These are phyloP conservation scores for Teratosphaeria pseudoeucalypti DNA, from an alignment of 2,329 filamentous ascomycete genomes.

Conservation along the genomic window DNA sequence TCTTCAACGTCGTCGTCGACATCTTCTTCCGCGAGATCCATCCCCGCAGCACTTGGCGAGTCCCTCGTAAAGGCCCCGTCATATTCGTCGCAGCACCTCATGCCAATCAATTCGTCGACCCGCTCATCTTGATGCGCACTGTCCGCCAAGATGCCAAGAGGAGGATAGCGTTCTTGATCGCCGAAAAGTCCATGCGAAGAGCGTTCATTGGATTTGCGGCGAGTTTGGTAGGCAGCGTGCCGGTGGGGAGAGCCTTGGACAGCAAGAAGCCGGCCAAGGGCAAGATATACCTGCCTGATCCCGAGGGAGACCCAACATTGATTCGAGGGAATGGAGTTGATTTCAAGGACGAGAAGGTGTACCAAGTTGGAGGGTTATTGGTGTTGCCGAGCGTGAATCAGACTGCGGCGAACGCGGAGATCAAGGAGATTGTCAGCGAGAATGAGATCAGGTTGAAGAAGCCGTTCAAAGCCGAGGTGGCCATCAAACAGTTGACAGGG, in stretches of 20 bases:
- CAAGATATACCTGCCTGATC: constrained; percentile 79
- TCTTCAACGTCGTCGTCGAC: constrained; percentile 74
- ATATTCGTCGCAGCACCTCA: constrained; percentile 95
- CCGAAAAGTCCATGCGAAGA: constrained; percentile 87
- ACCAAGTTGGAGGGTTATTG: constrained; percentile 69
- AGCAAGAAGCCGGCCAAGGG: constrained; percentile 69
- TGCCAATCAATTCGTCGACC: constrained; percentile 97
- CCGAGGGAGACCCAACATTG: constrained; percentile 71
- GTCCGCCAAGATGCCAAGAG: constrained; percentile 78
- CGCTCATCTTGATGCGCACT: constrained; percentile 82
- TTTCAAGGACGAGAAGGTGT: constrained; percentile 58
- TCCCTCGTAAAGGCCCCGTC: constrained; percentile 76
- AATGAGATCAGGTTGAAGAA: constrained; percentile 82
- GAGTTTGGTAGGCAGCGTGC: constrained; percentile 74
- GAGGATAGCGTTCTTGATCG: constrained; percentile 84
- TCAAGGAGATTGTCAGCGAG: constrained; percentile 67
- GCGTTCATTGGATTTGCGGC: constrained; percentile 82
- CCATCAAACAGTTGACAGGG: constrained; percentile 72
- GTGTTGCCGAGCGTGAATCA: constrained; percentile 80
- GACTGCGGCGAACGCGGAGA: constrained; percentile 69
- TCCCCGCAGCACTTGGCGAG: constrained; percentile 87
- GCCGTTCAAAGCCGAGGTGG: constrained; percentile 66
- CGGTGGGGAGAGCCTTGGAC: constrained; percentile 88
- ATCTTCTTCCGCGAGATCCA: constrained; percentile 98
- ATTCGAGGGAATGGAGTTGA: constrained; percentile 71